Conservation (phyloP, 805 yeast genomes). For the Metschnikowia noctiluminum region DNA sequence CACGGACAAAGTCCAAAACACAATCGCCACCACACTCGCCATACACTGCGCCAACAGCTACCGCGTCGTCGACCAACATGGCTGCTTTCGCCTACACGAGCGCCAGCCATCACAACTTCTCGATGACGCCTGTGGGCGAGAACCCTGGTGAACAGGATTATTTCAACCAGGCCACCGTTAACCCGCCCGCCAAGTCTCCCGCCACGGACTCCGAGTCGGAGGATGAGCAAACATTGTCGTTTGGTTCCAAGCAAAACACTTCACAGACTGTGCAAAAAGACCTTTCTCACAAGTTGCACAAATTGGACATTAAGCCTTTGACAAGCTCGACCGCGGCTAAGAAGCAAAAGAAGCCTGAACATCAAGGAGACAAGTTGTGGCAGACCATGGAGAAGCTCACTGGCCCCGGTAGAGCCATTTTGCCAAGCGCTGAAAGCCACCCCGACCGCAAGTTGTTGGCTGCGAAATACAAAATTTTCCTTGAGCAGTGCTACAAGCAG, state of each 20-base stretch:
- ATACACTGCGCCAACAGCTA: conserved; percentile 79
- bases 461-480: conserved; percentile 79
- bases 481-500: conserved; percentile 84
- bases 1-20: conserved; percentile 4
- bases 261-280: conserved; percentile 44
- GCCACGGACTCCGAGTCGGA: conserved; percentile 34
- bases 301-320: conserved; percentile 35
- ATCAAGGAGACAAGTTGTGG: conserved; percentile 70
- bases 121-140: conserved; percentile 38
- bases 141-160: conserved; percentile 35
- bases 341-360: conserved; percentile 20
- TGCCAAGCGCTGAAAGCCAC: conserved; percentile 55
- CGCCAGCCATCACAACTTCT: conserved; percentile 28
- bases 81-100: conserved; percentile 45
- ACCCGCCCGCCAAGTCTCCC: background rate
- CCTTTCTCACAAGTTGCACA: conserved; percentile 43
- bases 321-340: conserved; percentile 20
- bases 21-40: conserved; percentile 51
- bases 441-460: conserved; percentile 69
- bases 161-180: conserved; percentile 29
- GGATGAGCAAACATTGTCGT: conserved; percentile 52
- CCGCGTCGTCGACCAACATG: conserved; percentile 60
- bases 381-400: conserved; percentile 79
- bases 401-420: conserved; percentile 76
- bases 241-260: conserved; percentile 52